These are phyloP conservation scores for Solanum appendiculatum DNA, from an alignment of 257 asterid species.

Conservation along the genomic window DNA sequence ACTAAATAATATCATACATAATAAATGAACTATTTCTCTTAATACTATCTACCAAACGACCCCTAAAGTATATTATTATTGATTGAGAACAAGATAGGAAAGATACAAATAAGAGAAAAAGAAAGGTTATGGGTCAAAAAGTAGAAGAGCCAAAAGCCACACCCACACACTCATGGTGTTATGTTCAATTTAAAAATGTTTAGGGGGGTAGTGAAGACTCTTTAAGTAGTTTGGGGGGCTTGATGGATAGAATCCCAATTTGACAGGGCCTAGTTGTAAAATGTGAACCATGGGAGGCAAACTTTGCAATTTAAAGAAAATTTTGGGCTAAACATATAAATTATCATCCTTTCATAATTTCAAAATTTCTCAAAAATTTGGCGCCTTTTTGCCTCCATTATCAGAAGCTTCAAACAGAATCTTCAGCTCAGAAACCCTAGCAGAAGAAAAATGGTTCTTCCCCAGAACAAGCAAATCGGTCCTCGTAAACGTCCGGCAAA, in stretches of 20 bases:
- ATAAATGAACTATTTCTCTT: no score
- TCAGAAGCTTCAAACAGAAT: not conserved
- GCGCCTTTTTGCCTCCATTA: slow-evolving; percentile 2
- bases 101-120: not conserved
- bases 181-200: not conserved
- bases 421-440: not conserved
- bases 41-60: no score
- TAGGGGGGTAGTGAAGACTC: not conserved
- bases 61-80: no score
- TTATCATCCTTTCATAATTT: not conserved
- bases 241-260: not conserved
- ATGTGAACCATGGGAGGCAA: not conserved
- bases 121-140: not conserved
- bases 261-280: not conserved
- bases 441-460: slow-evolving; percentile 15
- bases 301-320: not conserved
- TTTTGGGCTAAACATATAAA: not conserved
- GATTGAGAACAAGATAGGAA: not conserved
- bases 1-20: no score
- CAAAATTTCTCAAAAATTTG: not conserved
- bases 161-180: not conserved
- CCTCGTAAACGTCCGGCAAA: slow-evolving; percentile 50
- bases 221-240: not conserved
- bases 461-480: not conserved
- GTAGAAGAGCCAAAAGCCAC: not conserved